Conservation (phyloP, 805 yeast species). For the Lipomyces yamadae region DNA sequence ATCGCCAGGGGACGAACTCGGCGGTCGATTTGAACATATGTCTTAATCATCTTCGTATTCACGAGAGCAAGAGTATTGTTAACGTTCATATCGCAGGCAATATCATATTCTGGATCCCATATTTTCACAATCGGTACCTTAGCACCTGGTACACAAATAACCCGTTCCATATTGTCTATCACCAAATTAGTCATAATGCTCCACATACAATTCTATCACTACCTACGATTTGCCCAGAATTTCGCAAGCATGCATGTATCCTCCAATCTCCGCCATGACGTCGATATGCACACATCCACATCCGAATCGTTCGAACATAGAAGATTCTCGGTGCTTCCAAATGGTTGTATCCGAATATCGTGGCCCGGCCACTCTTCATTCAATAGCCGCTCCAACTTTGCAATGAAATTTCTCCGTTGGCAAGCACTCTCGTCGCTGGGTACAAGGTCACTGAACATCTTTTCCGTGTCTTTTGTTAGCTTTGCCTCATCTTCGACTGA, state of each 20-base stretch:
- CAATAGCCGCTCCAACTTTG: slow-evolving; percentile 34
- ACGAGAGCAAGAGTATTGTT: slow-evolving; percentile 40
- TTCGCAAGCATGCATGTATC: slow-evolving; percentile 36
- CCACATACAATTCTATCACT: neutral
- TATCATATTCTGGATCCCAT: slow-evolving; percentile 39
- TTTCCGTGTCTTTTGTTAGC: slow-evolving; percentile 30
- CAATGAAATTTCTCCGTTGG: slow-evolving; percentile 25
- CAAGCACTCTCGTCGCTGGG: slow-evolving; percentile 31
- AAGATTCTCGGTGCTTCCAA: slow-evolving; percentile 39
- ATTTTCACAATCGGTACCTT: slow-evolving; percentile 42
- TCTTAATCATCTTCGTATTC: slow-evolving; percentile 38
- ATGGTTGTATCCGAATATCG: slow-evolving; percentile 31
- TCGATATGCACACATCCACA: slow-evolving; percentile 39
- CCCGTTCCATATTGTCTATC: slow-evolving; percentile 36
- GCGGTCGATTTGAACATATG: slow-evolving; percentile 39
- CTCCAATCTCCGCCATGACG: slow-evolving; percentile 30
- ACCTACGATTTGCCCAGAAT: slow-evolving; percentile 36
- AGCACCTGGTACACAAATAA: slow-evolving; percentile 40
- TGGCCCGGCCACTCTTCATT: slow-evolving; percentile 37
- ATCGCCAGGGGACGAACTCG: slow-evolving; percentile 41
- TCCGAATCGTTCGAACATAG: slow-evolving; percentile 38
- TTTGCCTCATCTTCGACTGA: slow-evolving; percentile 20
- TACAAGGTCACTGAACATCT: slow-evolving; percentile 22
- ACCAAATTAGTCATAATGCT: slow-evolving; percentile 1
- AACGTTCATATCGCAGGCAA: slow-evolving; percentile 41